Evolutionary conservation across 306 rosid species (phyloP).

Genomic region (Myrica gale): DNA sequence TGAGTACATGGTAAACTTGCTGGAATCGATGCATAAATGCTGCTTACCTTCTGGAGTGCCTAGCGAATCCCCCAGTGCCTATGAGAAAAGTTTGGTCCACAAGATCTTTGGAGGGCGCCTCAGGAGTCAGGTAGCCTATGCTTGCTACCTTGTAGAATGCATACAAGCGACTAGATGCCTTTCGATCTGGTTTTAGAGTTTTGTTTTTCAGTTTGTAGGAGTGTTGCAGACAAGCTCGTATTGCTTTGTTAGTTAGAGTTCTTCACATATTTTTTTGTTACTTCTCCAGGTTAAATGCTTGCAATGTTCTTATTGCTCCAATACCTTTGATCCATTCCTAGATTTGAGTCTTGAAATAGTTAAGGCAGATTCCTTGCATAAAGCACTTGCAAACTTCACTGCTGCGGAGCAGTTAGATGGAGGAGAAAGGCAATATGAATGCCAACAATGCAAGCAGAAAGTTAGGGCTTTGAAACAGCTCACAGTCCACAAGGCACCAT

Average conservation of each 20-base stretch:
- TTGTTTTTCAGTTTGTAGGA: background rate
- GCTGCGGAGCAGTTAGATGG: constrained; percentile 86
- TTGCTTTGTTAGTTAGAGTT: background rate
- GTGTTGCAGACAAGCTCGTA: background rate
- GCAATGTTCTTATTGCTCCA: constrained; percentile 81
- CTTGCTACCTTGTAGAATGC: constrained; percentile 11
- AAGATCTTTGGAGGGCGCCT: constrained; percentile 95
- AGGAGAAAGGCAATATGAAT: constrained; percentile 85
- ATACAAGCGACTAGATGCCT: background rate
- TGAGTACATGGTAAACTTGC: constrained; percentile 97
- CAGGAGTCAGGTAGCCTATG: constrained; percentile 70
- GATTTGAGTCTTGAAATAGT: constrained; percentile 93
- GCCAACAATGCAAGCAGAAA: constrained; percentile 92
- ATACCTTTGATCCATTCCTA: constrained; percentile 87
- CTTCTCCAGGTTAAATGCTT: constrained; percentile 77
- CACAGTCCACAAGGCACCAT: constrained; percentile 86
- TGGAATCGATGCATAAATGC: constrained; percentile 96
- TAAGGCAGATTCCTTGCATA: constrained; percentile 79
- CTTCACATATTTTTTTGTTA: constrained; percentile 7
- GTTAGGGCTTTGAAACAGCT: constrained; percentile 86
- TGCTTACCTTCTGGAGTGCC: constrained; percentile 94
- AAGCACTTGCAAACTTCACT: constrained; percentile 81
- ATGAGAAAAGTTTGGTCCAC: constrained; percentile 94
- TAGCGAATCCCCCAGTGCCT: constrained; percentile 90
- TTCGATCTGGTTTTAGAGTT: constrained; percentile 8